These are phyloP conservation scores for Coemansia sp. DNA, from an alignment of 192 early-diverging fungal species.

Conservation along the genomic window DNA sequence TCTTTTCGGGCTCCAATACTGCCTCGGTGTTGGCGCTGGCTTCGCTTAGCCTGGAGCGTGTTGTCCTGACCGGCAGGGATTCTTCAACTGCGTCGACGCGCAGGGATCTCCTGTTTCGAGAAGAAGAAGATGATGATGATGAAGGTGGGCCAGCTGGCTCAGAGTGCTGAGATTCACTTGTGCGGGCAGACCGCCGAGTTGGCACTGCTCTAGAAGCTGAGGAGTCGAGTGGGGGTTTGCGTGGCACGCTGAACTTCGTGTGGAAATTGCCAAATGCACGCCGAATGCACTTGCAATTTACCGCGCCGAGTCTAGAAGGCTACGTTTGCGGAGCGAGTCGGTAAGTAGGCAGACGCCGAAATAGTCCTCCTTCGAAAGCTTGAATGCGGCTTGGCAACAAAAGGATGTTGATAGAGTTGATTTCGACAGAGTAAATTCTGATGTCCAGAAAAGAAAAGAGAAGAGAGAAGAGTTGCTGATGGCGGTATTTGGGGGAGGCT, in stretches of 20 bases:
- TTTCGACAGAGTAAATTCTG: no score
- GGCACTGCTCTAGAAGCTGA: conserved; percentile 15
- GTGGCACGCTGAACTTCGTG: conserved; percentile 25
- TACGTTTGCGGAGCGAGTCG: conserved; percentile 8
- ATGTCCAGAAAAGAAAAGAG: no score
- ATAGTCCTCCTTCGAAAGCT: neutral
- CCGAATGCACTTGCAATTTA: conserved; percentile 27
- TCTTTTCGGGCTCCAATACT: neutral
- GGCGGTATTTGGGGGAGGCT: no score
- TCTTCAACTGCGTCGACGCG: neutral
- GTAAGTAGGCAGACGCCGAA: neutral
- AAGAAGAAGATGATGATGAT: neutral
- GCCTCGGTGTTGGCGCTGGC: neutral
- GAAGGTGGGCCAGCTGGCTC: neutral
- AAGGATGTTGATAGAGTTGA: neutral
- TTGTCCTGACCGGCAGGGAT: neutral
- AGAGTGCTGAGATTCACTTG: conserved; percentile 24
- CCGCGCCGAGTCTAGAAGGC: conserved; percentile 7
- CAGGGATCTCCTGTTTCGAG: neutral
- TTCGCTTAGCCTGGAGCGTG: neutral
- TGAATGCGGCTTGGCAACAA: neutral
- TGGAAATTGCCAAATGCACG: conserved; percentile 29
- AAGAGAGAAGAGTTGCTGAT: neutral
- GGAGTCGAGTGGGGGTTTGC: conserved; percentile 20
- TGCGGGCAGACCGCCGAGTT: conserved; percentile 32